Evolutionary conservation across 306 rosid species (phyloP).

Genomic region (Prunus armeniaca): DNA sequence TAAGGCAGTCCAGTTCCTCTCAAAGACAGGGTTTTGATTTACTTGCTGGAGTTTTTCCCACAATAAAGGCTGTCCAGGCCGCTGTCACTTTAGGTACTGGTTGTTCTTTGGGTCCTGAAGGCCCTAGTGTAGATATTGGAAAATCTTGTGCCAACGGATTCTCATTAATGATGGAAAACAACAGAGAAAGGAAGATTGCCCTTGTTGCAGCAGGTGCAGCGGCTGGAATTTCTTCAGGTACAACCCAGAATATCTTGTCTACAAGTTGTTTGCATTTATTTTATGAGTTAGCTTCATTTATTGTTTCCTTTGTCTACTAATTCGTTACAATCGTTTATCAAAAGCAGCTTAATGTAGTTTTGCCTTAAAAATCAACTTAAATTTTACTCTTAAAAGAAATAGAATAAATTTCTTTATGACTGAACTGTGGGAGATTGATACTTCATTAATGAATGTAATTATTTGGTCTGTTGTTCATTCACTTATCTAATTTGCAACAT

Average conservation of each 20-base stretch:
- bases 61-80: conserved; percentile 90
- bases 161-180: conserved; percentile 92
- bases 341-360: not conserved
- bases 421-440: not conserved
- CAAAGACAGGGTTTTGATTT: conserved; percentile 80
- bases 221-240: conserved; percentile 95
- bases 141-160: conserved; percentile 94
- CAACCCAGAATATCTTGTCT: conserved; percentile 21
- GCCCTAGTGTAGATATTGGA: conserved; percentile 98
- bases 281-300: conserved; percentile 7
- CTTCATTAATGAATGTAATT: not conserved
- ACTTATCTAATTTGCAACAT: not conserved
- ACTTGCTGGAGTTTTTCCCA: conserved; percentile 77
- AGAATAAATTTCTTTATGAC: not conserved
- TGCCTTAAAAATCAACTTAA: not conserved
- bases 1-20: conserved; percentile 69
- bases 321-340: not conserved
- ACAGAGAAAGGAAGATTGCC: conserved; percentile 85
- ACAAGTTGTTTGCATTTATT: conserved; percentile 20
- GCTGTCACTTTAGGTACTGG: conserved; percentile 95
- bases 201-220: conserved; percentile 99
- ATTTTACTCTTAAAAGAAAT: not conserved
- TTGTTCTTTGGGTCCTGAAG: conserved; percentile 98
- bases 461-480: not conserved
- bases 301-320: not conserved